These are phyloP conservation scores for Brassica juncea DNA, from an alignment of 345 rosid genomes.

Conservation along the genomic window DNA sequence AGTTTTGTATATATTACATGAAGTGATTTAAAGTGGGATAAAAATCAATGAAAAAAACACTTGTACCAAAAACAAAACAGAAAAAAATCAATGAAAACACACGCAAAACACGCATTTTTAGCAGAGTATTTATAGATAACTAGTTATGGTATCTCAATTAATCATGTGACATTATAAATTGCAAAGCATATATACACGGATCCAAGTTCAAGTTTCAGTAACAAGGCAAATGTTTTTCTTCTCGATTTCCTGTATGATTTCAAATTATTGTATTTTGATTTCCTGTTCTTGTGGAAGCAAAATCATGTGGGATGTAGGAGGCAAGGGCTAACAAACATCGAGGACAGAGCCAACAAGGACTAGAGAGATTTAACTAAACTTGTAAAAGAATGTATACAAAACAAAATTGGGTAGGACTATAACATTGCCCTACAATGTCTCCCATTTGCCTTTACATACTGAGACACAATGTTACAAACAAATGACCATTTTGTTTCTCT, in stretches of 20 bases:
- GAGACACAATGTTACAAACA: constrained; percentile 30
- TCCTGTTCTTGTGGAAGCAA: constrained; percentile 31
- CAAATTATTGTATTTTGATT: constrained; percentile 9
- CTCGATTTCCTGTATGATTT: constrained; percentile 2
- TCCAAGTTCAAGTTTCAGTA: constrained; percentile 8
- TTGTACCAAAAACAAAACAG: background rate
- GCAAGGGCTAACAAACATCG: constrained; percentile 21
- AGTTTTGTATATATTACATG: background rate
- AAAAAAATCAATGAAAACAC: background rate
- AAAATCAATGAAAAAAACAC: background rate
- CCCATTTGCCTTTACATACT: constrained; percentile 38
- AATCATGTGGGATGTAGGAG: constrained; percentile 40
- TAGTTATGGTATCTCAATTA: constrained; percentile 1
- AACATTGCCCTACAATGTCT: constrained; percentile 41
- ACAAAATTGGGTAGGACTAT: constrained; percentile 38
- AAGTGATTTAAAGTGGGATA: background rate
- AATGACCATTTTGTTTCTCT: constrained; percentile 21
- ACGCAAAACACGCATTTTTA: background rate
- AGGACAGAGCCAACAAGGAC: constrained; percentile 30
- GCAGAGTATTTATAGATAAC: background rate
- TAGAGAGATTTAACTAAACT: constrained; percentile 16
- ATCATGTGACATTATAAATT: background rate
- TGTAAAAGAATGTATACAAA: constrained; percentile 33
- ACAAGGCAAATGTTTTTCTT: background rate
- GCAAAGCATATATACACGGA: background rate